Percentiles rank a stretch among this genome's conserved stretches.
Conservation (phyloP, 2,329 filamentous ascomycete genomes). For the Corynespora cassiicola region DNA sequence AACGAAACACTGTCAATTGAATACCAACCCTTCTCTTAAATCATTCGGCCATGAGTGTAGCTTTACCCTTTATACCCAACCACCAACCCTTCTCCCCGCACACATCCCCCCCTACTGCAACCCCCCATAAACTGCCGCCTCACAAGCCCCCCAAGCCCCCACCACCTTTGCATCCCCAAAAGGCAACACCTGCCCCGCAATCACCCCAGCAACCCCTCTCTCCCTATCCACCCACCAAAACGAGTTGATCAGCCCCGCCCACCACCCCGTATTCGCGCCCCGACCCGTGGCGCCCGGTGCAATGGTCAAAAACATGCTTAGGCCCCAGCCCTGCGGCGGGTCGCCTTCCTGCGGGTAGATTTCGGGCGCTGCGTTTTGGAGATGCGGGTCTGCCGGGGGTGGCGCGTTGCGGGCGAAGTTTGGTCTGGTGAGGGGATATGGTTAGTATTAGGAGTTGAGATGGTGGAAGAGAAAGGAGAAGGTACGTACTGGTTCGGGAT, state of each 20-base stretch:
- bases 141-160: constrained; percentile 39
- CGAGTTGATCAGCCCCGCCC: constrained; percentile 66
- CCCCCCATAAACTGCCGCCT: constrained; percentile 46
- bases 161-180: constrained; percentile 42
- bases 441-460: not conserved
- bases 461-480: not conserved
- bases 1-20: too few relatives aligned
- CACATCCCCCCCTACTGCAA: constrained; percentile 19
- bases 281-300: constrained; percentile 59
- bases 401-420: constrained; percentile 56
- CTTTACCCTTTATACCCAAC: too few relatives aligned
- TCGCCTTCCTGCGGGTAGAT: constrained; percentile 56
- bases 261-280: constrained; percentile 58
- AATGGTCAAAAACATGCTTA: constrained; percentile 63
- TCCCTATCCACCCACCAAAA: constrained; percentile 71
- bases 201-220: constrained; percentile 58
- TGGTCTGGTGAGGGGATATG: constrained; percentile 38
- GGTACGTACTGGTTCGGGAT: constrained; percentile 51
- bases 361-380: constrained; percentile 57
- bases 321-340: constrained; percentile 69
- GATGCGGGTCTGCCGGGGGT: constrained; percentile 55
- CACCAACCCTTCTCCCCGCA: not conserved
- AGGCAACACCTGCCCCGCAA: constrained; percentile 41
- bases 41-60: too few relatives aligned
- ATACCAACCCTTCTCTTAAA: too few relatives aligned